Evolutionary conservation across 2,329 filamentous ascomycete species (phyloP).

Genomic region (Fusarium pseudocircinatum): DNA sequence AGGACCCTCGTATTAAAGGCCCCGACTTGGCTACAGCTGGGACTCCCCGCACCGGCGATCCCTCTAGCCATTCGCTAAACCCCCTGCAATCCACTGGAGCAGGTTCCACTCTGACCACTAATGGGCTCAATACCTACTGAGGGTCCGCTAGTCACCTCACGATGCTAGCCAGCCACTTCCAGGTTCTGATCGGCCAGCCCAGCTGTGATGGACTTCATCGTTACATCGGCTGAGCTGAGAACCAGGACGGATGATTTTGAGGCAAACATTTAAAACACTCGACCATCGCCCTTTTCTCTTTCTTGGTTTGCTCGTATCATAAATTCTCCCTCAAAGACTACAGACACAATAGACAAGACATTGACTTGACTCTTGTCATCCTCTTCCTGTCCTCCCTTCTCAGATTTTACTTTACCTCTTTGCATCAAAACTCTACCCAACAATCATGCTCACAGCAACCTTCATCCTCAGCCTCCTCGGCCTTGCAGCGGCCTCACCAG

Average conservation of each 20-base stretch:
- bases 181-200: constrained; percentile 6
- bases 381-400: background rate
- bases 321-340: background rate
- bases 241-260: constrained; percentile 13
- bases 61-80: constrained; percentile 32
- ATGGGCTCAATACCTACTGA: constrained; percentile 18
- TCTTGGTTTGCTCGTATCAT: constrained; percentile 15
- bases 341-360: background rate
- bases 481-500: constrained; percentile 39
- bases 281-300: constrained; percentile 7
- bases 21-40: constrained; percentile 29
- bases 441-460: constrained; percentile 39
- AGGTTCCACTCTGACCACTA: background rate
- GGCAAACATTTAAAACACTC: constrained; percentile 24
- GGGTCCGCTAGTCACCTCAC: constrained; percentile 11
- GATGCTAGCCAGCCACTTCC: constrained; percentile 23
- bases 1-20: constrained; percentile 34
- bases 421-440: background rate
- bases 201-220: constrained; percentile 20
- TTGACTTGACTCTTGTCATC: background rate
- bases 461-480: constrained; percentile 39
- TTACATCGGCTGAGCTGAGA: constrained; percentile 25
- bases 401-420: background rate
- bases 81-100: constrained; percentile 3
- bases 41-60: constrained; percentile 34